A percentile compares a stretch with the other conserved stretches of the same genome.
Conservation (phyloP, 2,329 filamentous ascomycete species). For the Alternaria viburni region DNA sequence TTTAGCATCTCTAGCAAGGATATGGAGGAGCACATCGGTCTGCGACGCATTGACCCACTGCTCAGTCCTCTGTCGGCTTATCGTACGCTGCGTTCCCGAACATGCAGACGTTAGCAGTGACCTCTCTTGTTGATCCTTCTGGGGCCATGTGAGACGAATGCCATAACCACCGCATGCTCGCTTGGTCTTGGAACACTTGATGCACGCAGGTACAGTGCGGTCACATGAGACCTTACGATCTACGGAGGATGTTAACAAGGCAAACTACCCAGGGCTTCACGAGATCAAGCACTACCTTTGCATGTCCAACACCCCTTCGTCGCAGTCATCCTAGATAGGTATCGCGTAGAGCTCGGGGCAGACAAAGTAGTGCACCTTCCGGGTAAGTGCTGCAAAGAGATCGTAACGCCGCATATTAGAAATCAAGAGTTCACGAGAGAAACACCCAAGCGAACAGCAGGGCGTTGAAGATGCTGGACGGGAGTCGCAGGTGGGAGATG, state of each 20-base stretch:
- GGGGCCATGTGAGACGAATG: slow-evolving; percentile 16
- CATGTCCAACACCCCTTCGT: not conserved
- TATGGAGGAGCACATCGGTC: slow-evolving; percentile 12
- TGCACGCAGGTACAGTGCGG: slow-evolving; percentile 8
- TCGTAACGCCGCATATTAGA: not conserved
- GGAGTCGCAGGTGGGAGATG: not conserved
- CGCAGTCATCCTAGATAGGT: not conserved
- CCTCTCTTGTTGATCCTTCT: not conserved
- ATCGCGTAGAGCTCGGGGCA: not conserved
- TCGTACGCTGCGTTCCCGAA: not conserved
- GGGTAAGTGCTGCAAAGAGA: not conserved
- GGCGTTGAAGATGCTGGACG: not conserved
- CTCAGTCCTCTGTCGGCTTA: not conserved
- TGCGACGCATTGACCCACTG: slow-evolving; percentile 10
- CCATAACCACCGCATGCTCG: slow-evolving; percentile 20
- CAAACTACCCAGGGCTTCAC: rapidly evolving
- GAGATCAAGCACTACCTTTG: not conserved
- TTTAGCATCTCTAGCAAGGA: not conserved
- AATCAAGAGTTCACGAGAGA: not conserved
- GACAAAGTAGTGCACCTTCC: not conserved
- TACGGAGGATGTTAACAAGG: not conserved
- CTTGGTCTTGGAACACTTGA: slow-evolving; percentile 12
- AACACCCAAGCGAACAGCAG: not conserved
- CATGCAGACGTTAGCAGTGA: not conserved
- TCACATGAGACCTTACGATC: slow-evolving; percentile 21